Conservation (phyloP, 2,329 filamentous ascomycete species). For the Claviceps maximensis region DNA sequence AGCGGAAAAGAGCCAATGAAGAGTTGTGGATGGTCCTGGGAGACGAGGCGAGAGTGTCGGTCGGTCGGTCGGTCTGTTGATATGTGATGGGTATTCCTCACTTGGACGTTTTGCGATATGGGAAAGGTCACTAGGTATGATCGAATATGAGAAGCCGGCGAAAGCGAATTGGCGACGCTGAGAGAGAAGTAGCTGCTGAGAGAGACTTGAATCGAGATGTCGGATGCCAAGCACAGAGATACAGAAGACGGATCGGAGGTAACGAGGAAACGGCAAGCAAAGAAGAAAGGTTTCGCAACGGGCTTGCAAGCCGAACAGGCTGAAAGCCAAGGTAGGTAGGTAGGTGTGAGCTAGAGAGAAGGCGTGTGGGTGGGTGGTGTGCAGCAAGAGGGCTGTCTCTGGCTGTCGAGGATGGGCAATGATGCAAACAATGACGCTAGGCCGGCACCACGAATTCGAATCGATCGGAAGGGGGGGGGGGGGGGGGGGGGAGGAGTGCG, state of each 20-base stretch:
- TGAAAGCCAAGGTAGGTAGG: neutral
- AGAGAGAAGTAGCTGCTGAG: neutral
- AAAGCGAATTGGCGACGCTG: neutral
- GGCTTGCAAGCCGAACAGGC: neutral
- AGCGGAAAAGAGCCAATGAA: neutral
- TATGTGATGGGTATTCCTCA: neutral
- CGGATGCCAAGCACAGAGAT: neutral
- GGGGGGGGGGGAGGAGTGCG: neutral
- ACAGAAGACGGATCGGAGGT: neutral
- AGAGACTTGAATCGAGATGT: neutral
- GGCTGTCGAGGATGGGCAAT: too few relatives aligned
- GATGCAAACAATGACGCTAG: constrained; percentile 5
- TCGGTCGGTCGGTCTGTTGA: neutral
- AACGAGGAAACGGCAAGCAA: neutral
- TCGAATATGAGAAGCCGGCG: neutral
- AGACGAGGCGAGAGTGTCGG: neutral
- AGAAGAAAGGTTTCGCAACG: neutral
- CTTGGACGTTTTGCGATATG: neutral
- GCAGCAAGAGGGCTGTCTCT: neutral
- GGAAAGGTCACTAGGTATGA: neutral
- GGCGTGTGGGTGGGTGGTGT: too few relatives aligned
- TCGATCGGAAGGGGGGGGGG: neutral
- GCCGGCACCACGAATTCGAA: constrained; percentile 2
- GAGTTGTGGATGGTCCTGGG: neutral
- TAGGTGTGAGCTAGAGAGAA: neutral